phyloP scores from a whole-genome alignment of 2,329 filamentous ascomycete species.

The Colletotrichum truncatum region DNA sequence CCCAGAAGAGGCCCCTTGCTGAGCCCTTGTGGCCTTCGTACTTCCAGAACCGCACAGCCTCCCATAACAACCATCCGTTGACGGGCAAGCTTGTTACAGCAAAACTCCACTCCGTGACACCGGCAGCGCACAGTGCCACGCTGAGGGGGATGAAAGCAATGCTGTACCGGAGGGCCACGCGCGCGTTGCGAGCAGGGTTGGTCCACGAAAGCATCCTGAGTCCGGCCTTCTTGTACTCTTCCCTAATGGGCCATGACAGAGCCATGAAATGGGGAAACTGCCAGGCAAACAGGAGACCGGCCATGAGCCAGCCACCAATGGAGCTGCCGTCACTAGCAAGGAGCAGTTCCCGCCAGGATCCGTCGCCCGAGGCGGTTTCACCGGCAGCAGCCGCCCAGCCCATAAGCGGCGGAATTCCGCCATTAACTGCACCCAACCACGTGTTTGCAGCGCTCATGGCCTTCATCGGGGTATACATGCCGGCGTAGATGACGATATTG shows the following conservation, averaged over 20 bases:
- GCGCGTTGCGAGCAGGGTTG: slow-evolving; percentile 84
- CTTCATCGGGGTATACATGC: slow-evolving; percentile 92
- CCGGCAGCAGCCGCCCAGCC: slow-evolving; percentile 96
- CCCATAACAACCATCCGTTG: slow-evolving; percentile 85
- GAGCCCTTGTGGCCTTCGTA: slow-evolving; percentile 80
- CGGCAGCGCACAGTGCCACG: slow-evolving; percentile 77
- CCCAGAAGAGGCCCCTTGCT: slow-evolving; percentile 92
- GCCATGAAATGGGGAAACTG: slow-evolving; percentile 99
- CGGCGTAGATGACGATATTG: slow-evolving; percentile 92
- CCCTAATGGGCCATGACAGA: slow-evolving; percentile 85
- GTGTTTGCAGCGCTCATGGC: slow-evolving; percentile 88
- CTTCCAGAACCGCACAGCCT: slow-evolving; percentile 85
- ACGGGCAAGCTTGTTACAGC: slow-evolving; percentile 81
- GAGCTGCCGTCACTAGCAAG: slow-evolving; percentile 70
- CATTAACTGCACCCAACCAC: slow-evolving; percentile 93
- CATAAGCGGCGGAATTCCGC: slow-evolving; percentile 95
- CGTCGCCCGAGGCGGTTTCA: slow-evolving; percentile 80
- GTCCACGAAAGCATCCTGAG: slow-evolving; percentile 84
- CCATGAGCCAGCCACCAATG: slow-evolving; percentile 88
- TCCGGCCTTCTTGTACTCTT: slow-evolving; percentile 82
- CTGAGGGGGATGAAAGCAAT: slow-evolving; percentile 89
- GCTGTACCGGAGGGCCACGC: slow-evolving; percentile 89
- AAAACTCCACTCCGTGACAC: slow-evolving; percentile 88
- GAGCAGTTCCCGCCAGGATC: slow-evolving; percentile 81
- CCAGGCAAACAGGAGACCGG: slow-evolving; percentile 88